Evolutionary conservation across 2,329 filamentous ascomycete genomes (phyloP).

Genomic region (Tolypocladium paradoxum): DNA sequence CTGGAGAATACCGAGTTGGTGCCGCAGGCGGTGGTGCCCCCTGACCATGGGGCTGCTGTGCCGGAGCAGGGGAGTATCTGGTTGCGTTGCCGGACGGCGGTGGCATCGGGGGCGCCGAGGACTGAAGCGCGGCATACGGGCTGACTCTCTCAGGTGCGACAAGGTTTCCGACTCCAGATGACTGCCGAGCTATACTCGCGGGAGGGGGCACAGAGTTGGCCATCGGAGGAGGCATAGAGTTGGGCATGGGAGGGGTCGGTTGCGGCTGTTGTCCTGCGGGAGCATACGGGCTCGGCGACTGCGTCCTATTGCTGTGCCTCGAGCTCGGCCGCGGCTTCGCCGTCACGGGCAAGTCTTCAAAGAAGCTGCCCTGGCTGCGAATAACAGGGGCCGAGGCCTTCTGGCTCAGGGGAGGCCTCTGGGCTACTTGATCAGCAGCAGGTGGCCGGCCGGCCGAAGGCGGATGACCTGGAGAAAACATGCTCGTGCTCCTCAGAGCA

Average conservation of each 20-base stretch:
- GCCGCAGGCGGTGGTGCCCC: conserved; percentile 27
- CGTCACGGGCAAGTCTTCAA: conserved; percentile 62
- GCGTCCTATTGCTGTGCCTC: conserved; percentile 35
- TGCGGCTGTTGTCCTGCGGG: conserved; percentile 1
- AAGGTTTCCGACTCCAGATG: conserved; percentile 26
- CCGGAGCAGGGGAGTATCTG: conserved; percentile 54
- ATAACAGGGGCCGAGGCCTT: conserved; percentile 24
- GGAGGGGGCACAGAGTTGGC: conserved; percentile 15
- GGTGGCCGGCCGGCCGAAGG: conserved; percentile 10
- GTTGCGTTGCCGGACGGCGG: conserved; percentile 24
- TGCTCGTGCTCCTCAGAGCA: conserved; percentile 54
- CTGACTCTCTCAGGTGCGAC: conserved; percentile 41
- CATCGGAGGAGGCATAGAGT: conserved; percentile 19
- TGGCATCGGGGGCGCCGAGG: conserved; percentile 20
- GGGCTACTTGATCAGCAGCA: conserved; percentile 17
- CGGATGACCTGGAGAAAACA: conserved; percentile 24
- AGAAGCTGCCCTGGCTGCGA: conserved; percentile 49
- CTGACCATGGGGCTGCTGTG: conserved; percentile 27
- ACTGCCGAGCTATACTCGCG: conserved; percentile 11
- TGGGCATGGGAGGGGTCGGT: conserved; percentile 15
- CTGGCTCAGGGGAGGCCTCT: conserved; percentile 17
- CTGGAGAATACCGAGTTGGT: conserved; percentile 42
- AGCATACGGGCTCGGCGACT: conserved; percentile 25
- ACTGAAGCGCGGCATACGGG: conserved; percentile 40
- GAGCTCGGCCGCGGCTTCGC: conserved; percentile 51